phyloP scores from a whole-genome alignment of 140 eudicot genomes.

The Flaveria floridana region DNA sequence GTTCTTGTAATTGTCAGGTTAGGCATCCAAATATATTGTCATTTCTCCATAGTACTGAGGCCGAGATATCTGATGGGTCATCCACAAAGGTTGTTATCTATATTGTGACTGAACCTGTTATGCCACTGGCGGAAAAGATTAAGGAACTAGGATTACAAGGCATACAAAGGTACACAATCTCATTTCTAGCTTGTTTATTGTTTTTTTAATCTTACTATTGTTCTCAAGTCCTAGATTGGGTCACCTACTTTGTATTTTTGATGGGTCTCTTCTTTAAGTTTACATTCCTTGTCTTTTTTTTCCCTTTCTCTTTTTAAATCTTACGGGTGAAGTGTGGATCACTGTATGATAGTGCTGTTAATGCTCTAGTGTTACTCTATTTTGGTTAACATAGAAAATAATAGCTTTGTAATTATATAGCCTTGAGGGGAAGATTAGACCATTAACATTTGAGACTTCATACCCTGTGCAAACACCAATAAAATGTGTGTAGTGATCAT shows the following conservation, averaged over 20 bases:
- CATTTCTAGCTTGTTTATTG: background rate
- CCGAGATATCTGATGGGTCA: constrained; percentile 75
- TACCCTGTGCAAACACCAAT: background rate
- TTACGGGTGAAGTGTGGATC: constrained; percentile 18
- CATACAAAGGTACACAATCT: constrained; percentile 59
- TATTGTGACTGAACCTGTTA: constrained; percentile 94
- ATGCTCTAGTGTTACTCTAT: constrained; percentile 10
- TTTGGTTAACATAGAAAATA: background rate
- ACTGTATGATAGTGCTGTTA: background rate
- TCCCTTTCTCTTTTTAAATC: background rate
- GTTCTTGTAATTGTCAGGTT: constrained; percentile 56
- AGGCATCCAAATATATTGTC: constrained; percentile 95
- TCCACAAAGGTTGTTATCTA: constrained; percentile 74
- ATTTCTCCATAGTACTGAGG: constrained; percentile 90
- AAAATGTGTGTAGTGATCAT: background rate
- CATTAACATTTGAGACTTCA: background rate
- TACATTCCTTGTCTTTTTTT: background rate
- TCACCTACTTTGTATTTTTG: background rate
- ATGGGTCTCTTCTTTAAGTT: background rate
- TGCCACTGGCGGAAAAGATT: constrained; percentile 90
- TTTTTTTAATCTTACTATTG: background rate
- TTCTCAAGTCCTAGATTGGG: background rate
- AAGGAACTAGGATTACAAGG: constrained; percentile 92
- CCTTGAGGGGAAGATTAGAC: background rate
- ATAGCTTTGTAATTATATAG: background rate